These are phyloP conservation scores for Triangularia setosa DNA, from an alignment of 2,329 filamentous ascomycete genomes.

Conservation along the genomic window DNA sequence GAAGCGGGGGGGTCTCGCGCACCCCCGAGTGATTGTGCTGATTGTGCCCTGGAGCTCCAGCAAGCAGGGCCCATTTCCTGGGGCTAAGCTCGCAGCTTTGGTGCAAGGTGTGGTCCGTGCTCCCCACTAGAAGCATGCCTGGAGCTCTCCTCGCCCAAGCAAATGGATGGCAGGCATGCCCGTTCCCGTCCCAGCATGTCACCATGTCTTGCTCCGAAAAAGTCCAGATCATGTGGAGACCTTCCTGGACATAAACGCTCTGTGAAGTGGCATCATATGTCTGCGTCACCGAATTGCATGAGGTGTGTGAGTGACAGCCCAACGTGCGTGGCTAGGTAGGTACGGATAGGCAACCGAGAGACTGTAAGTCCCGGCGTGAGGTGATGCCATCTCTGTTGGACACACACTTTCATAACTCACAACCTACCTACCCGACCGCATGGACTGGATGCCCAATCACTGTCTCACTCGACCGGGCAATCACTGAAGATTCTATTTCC, in stretches of 20 bases:
- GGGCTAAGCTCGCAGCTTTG: constrained; percentile 11
- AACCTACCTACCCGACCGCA: not conserved
- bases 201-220: constrained; percentile 1
- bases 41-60: constrained; percentile 26
- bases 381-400: not conserved
- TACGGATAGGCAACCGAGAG: no score
- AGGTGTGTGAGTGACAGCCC: constrained; percentile 13
- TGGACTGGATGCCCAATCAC: constrained; percentile 1
- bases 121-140: constrained; percentile 7
- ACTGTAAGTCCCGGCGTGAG: not conserved
- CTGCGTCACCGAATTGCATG: constrained; percentile 3
- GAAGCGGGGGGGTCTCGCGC: constrained; percentile 50
- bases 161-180: not conserved
- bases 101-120: constrained; percentile 19
- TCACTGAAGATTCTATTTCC: not conserved
- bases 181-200: not conserved
- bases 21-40: constrained; percentile 42
- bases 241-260: not conserved
- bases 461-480: not conserved
- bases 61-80: constrained; percentile 20
- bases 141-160: not conserved
- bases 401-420: not conserved
- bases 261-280: constrained; percentile 16
- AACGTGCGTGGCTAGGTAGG: constrained; percentile 11
- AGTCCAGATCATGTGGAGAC: constrained; percentile 1